Conservation (phyloP, 345 rosid genomes). For the Excoecaria agallocha region DNA sequence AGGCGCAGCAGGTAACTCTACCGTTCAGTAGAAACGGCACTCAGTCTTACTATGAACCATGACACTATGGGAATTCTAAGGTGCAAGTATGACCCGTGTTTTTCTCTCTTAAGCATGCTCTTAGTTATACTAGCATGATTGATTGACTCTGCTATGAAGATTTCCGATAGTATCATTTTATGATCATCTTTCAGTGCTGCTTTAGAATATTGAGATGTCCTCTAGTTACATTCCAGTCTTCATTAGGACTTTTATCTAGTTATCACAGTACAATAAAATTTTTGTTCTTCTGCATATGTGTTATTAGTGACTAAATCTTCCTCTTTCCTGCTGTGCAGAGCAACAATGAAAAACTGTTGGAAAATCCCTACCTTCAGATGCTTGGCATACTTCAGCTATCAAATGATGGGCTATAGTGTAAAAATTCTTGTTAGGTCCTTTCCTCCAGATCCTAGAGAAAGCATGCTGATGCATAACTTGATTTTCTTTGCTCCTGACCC, state of each 20-base stretch:
- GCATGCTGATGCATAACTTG: constrained; percentile 1
- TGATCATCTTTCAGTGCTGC: background rate
- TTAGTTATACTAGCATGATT: background rate
- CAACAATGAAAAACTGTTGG: constrained; percentile 92
- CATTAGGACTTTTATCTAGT: background rate
- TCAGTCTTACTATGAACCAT: background rate
- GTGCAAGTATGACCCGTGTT: background rate
- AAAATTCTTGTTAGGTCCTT: background rate
- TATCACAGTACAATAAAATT: background rate
- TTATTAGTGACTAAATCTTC: background rate
- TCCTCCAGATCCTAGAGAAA: constrained; percentile 6
- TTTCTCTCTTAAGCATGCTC: constrained; percentile 1
- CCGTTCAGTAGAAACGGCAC: constrained; percentile 5
- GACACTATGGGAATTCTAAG: background rate
- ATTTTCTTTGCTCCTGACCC: background rate
- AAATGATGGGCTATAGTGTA: constrained; percentile 28
- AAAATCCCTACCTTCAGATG: constrained; percentile 98
- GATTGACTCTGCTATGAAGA: background rate
- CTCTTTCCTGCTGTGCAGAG: constrained; percentile 52
- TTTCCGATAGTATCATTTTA: background rate
- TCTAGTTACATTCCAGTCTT: background rate
- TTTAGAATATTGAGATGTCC: background rate
- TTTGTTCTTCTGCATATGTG: background rate
- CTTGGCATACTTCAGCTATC: constrained; percentile 85
- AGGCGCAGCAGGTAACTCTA: constrained; percentile 85